Percentiles rank a stretch among this genome's conserved stretches.
These are phyloP conservation scores for Malassezia sympodialis DNA, from an alignment of 1,284 basidiomycete species.

Conservation along the genomic window DNA sequence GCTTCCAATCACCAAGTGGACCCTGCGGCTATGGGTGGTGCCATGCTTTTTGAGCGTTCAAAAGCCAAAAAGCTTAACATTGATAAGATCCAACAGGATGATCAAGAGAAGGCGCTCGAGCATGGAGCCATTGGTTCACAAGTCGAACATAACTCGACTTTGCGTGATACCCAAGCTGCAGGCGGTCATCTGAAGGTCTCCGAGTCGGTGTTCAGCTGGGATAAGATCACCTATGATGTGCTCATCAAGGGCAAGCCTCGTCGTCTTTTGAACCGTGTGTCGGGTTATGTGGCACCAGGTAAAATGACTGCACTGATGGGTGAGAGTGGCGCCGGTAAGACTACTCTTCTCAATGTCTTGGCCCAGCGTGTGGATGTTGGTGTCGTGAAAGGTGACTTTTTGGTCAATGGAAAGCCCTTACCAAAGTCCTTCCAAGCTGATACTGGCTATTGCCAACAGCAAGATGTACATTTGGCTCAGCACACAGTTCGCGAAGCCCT, in stretches of 20 bases:
- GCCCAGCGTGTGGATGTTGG: conserved; percentile 30
- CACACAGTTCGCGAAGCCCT: conserved; percentile 35
- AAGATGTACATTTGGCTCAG: conserved; percentile 29
- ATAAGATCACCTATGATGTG: conserved; percentile 34
- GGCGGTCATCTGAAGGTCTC: conserved; percentile 20
- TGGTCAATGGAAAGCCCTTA: conserved; percentile 24
- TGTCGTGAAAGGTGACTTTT: conserved; percentile 26
- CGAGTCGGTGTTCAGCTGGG: conserved; percentile 31
- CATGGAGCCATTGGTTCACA: neutral
- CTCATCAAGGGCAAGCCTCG: conserved; percentile 30
- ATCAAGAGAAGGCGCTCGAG: conserved; percentile 4
- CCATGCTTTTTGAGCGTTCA: conserved; percentile 31
- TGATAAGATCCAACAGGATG: neutral
- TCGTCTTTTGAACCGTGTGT: conserved; percentile 49
- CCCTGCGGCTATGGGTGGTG: conserved; percentile 30
- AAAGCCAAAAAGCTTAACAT: conserved; percentile 2
- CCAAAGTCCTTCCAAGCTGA: conserved; percentile 32
- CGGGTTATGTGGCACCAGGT: conserved; percentile 34
- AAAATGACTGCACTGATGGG: conserved; percentile 41
- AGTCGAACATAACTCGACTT: neutral
- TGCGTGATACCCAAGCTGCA: neutral
- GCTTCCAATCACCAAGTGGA: conserved; percentile 32
- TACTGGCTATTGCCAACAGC: conserved; percentile 37
- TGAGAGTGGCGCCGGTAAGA: conserved; percentile 38
- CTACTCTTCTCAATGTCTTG: conserved; percentile 36